Conservation (phyloP, 345 rosid species). For the Gossypioides kirkii region DNA sequence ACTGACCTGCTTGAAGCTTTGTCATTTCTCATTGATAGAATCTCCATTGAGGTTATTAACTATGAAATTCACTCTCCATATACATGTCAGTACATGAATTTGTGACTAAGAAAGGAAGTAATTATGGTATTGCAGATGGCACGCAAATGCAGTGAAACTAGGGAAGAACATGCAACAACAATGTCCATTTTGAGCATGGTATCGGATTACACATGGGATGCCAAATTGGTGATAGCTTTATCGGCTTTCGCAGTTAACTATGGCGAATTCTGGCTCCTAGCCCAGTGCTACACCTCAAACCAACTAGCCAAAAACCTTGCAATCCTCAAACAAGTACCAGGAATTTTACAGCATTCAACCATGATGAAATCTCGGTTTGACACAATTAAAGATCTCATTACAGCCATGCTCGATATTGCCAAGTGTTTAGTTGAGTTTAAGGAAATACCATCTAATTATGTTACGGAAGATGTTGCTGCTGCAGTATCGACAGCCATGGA, state of each 20-base stretch:
- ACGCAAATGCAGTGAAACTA: conserved; percentile 53
- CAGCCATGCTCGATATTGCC: conserved; percentile 56
- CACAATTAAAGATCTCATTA: conserved; percentile 43
- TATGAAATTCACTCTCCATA: neutral
- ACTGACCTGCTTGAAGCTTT: conserved; percentile 34
- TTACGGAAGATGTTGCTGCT: conserved; percentile 35
- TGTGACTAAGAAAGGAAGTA: conserved; percentile 3
- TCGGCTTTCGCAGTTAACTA: conserved; percentile 80
- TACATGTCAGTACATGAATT: neutral
- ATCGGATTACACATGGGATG: conserved; percentile 63
- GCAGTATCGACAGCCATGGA: conserved; percentile 27
- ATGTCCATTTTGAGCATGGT: conserved; percentile 50
- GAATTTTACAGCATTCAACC: conserved; percentile 43
- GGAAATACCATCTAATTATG: conserved; percentile 59
- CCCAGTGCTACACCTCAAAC: conserved; percentile 57
- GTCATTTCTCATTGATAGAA: conserved; percentile 54
- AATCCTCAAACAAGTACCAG: conserved; percentile 65
- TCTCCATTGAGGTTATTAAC: conserved; percentile 52
- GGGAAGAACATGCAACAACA: conserved; percentile 52
- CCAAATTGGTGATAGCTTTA: conserved; percentile 64
- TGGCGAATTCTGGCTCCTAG: conserved; percentile 77
- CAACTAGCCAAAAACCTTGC: conserved; percentile 80
- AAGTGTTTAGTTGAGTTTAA: conserved; percentile 48
- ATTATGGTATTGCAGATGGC: conserved; percentile 39
- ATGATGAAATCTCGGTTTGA: conserved; percentile 50